These are phyloP conservation scores for Simmondsia chinensis DNA, from an alignment of 148 eudicot species.

Conservation along the genomic window DNA sequence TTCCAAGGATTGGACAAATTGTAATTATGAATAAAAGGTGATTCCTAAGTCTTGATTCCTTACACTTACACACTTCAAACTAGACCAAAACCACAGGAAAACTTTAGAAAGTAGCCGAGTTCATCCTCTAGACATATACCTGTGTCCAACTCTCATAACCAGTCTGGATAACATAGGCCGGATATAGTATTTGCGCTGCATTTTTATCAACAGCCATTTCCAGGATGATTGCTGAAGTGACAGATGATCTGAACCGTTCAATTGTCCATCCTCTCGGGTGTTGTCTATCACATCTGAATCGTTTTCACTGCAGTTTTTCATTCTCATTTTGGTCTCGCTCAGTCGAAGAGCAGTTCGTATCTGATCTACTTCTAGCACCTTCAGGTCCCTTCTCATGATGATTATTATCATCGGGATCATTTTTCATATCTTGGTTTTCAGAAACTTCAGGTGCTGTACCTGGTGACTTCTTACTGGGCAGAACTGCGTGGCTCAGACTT, in stretches of 20 bases:
- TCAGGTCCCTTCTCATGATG: conserved; percentile 23
- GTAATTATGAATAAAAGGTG: too few relatives aligned
- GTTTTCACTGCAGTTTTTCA: conserved; percentile 20
- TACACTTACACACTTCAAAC: too few relatives aligned
- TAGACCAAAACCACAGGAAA: too few relatives aligned
- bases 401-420: conserved; percentile 24
- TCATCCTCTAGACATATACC: too few relatives aligned
- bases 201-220: conserved; percentile 79
- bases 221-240: conserved; percentile 39
- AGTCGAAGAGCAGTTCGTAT: conserved; percentile 15
- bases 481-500: conserved; percentile 56
- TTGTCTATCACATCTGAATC: conserved; percentile 18
- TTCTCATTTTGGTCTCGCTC: conserved; percentile 7
- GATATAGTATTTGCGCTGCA: too few relatives aligned
- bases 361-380: conserved; percentile 15
- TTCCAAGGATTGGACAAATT: too few relatives aligned
- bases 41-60: too few relatives aligned
- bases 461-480: conserved; percentile 52
- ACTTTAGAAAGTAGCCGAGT: too few relatives aligned
- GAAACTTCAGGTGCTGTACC: conserved; percentile 17
- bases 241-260: conserved; percentile 33
- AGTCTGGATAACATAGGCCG: too few relatives aligned
- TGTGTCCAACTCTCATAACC: too few relatives aligned
- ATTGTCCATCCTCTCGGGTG: conserved; percentile 28
- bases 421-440: conserved; percentile 16